Conservation (phyloP, 1,284 basidiomycete genomes). For the Ceratobasidium sp. region DNA sequence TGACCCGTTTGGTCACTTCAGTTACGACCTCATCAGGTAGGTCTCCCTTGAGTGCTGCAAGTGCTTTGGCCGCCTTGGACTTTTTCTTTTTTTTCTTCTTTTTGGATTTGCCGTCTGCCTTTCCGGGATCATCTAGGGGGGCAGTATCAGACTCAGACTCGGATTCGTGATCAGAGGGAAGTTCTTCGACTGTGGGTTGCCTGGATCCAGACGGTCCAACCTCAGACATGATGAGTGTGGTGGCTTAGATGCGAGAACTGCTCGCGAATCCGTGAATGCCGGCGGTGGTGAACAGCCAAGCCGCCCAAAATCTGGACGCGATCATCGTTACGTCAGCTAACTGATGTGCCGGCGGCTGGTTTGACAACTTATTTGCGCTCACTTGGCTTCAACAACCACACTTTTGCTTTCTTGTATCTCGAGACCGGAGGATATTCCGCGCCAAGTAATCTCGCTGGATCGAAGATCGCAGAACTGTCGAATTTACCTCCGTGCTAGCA, state of each 20-base stretch:
- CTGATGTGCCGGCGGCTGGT: too few relatives aligned
- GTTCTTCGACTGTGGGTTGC: constrained; percentile 7
- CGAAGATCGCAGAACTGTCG: too few relatives aligned
- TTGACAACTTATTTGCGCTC: too few relatives aligned
- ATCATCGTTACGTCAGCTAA: background rate
- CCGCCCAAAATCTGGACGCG: background rate
- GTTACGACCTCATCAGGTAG: constrained; percentile 67
- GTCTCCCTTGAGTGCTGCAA: constrained; percentile 52
- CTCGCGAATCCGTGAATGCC: background rate
- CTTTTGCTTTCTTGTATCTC: too few relatives aligned
- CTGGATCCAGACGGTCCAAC: constrained; percentile 28
- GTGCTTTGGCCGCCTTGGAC: constrained; percentile 58
- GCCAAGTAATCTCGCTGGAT: too few relatives aligned
- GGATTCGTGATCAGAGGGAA: constrained; percentile 43
- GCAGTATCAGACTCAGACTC: constrained; percentile 23
- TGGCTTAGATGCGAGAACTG: background rate
- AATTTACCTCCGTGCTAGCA: background rate
- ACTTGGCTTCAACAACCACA: too few relatives aligned
- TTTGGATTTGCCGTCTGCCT: constrained; percentile 50
- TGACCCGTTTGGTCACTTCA: constrained; percentile 64
- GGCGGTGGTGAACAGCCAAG: too few relatives aligned
- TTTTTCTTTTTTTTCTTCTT: constrained; percentile 81
- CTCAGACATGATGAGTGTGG: constrained; percentile 26
- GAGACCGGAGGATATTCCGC: too few relatives aligned
- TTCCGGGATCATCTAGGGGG: constrained; percentile 38